Evolutionary conservation across 2,329 filamentous ascomycete species (phyloP).

Genomic region (Juglanconis oblonga): DNA sequence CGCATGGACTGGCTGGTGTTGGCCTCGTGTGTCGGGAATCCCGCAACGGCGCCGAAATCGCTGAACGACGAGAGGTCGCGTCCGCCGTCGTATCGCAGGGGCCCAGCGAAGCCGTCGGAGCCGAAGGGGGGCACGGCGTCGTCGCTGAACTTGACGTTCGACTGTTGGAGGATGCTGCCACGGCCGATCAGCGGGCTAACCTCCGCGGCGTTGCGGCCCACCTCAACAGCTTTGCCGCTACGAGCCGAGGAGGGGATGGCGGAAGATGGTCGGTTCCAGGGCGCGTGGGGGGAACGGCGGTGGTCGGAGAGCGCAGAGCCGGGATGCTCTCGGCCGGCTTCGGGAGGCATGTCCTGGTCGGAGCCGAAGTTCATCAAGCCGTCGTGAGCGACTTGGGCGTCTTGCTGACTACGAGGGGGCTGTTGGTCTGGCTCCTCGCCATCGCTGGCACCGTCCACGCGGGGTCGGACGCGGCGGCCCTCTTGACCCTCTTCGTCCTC

Average conservation of each 20-base stretch:
- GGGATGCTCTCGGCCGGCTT: constrained; percentile 27
- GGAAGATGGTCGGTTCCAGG: constrained; percentile 52
- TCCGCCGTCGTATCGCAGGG: constrained; percentile 26
- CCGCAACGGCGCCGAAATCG: constrained; percentile 21
- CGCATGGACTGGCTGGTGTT: constrained; percentile 30
- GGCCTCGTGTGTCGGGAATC: constrained; percentile 20
- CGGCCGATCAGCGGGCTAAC: constrained; percentile 39
- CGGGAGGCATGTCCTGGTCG: constrained; percentile 18
- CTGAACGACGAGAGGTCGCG: constrained; percentile 26
- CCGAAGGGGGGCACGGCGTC: constrained; percentile 29
- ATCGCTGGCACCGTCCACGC: constrained; percentile 24
- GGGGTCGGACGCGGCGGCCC: constrained; percentile 37
- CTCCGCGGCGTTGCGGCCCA: constrained; percentile 26
- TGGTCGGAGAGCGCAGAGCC: constrained; percentile 18
- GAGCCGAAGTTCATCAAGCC: constrained; percentile 17
- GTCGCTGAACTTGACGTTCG: constrained; percentile 49
- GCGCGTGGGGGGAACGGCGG: constrained; percentile 41
- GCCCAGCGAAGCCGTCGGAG: constrained; percentile 30
- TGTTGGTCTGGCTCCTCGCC: constrained; percentile 17
- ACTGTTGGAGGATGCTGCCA: constrained; percentile 31
- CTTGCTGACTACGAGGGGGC: constrained; percentile 16
- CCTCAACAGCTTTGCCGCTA: constrained; percentile 36
- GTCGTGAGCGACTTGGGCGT: constrained; percentile 20
- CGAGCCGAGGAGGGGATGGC: constrained; percentile 45
- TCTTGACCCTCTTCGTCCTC: constrained; percentile 31